Evolutionary conservation across 768 basidiomycete species (phyloP).

Genomic region (Mycena vitilis): DNA sequence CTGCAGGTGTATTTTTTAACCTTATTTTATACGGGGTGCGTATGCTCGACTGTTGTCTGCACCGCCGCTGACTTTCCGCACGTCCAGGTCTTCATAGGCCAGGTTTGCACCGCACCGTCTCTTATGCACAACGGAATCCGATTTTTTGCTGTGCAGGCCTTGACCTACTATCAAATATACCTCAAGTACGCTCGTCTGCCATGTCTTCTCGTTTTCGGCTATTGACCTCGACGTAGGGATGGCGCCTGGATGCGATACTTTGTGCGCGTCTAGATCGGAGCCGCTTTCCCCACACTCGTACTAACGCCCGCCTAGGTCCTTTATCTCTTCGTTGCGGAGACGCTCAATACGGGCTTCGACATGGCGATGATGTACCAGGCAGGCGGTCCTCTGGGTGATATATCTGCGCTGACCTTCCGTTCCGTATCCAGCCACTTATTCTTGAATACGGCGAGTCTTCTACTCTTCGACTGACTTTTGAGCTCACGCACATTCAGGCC

Average conservation of each 20-base stretch:
- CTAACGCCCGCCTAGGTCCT: conserved; percentile 3
- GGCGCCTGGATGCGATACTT: conserved; percentile 22
- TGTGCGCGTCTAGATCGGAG: background rate
- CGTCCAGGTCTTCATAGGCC: conserved; percentile 2
- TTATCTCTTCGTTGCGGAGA: conserved; percentile 44
- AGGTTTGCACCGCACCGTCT: background rate
- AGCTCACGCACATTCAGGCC: conserved; percentile 7
- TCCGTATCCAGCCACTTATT: conserved; percentile 52
- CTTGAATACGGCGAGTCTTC: conserved; percentile 47
- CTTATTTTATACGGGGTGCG: conserved; percentile 31
- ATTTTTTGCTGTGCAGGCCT: background rate
- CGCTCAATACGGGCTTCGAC: conserved; percentile 49
- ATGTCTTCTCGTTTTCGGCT: background rate
- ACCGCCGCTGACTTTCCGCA: background rate
- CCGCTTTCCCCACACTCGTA: background rate
- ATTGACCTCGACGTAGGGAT: conserved; percentile 2
- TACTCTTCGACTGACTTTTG: background rate
- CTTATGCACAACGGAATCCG: background rate
- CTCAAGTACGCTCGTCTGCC: background rate
- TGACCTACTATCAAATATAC: conserved; percentile 20
- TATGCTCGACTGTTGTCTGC: background rate
- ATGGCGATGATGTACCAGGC: conserved; percentile 49
- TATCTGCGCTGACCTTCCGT: too few relatives aligned
- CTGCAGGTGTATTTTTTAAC: conserved; percentile 25
- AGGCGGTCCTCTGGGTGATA: too few relatives aligned